Evolutionary conservation across 352 stramenopile species (phyloP), one percentile per base, ranked within the genome.

Genomic region (Phytopythium chamaehyphon): DNA sequence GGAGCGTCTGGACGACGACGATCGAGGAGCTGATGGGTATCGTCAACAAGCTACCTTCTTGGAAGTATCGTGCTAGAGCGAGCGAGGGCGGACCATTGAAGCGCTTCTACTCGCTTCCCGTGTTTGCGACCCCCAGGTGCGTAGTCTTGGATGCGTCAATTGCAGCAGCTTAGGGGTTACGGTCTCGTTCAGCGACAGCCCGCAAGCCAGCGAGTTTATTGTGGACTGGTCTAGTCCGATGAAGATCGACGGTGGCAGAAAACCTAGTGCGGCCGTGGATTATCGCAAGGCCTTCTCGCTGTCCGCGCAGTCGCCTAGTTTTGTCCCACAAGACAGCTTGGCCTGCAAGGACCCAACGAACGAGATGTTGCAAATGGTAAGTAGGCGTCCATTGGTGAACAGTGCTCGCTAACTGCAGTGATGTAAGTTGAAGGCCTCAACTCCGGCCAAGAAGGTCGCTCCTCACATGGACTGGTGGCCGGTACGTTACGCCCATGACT

Each of bases 391-490:
- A 42, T 11, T 14, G 8, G 37, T 58, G 9, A 36, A 60, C 7
- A 21, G 28, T 37, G 11, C 18, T 37, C 12, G 24, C 22, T 40
- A 8, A 37, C 18, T 48, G 11, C 48, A 60, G 21, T 7, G 15
- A 22, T 46, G 22, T n/a, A 19, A 73, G 67, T 43, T 76, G 23
- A 71, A 73, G 31, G 19, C 55, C 0, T 59, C 63, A 23, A 36
- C 72, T 8, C 16, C 62, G 31, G 40, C 64, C 11, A 76, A 76
- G 57, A 83, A 82, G 50, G 37, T 73, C 21, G 72, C 72, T 33
- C 71, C 79, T 5, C 79, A 90, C 63, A 90, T 90, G 79, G 65
- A 83, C 46, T 90, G 79, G 79, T 88, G 79, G 76, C 79, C 79
- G 61, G 79, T 90, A 73, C n/a, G n/a, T n/a, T n/a, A n/a, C n/a